Evolutionary conservation across 208 protist species (phyloP).

Genomic region (Crithidia mellificae): DNA sequence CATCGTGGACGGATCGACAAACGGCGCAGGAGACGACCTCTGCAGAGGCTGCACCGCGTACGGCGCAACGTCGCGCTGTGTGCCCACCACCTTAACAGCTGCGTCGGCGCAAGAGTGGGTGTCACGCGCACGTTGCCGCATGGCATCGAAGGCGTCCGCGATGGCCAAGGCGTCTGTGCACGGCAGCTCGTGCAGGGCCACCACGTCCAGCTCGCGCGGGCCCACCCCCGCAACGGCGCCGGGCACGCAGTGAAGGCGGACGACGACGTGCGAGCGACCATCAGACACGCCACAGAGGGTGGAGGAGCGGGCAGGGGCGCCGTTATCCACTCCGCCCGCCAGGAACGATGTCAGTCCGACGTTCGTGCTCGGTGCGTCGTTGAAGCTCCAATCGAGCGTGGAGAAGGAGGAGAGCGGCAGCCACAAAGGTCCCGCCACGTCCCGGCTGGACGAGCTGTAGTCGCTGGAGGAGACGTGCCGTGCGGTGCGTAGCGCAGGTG

Average conservation of each 20-base stretch:
- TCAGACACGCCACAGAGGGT: neutral
- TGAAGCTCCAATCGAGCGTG: slow-evolving; percentile 14
- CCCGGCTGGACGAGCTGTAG: too few relatives aligned
- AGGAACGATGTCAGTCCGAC: neutral
- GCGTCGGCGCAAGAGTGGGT: neutral
- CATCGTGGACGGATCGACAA: neutral
- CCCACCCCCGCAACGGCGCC: neutral
- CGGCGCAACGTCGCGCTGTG: neutral
- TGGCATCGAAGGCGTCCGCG: slow-evolving; percentile 9
- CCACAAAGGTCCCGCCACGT: neutral
- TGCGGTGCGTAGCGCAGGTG: neutral
- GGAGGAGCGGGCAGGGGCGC: neutral
- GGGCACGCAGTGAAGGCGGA: neutral
- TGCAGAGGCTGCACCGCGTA: neutral
- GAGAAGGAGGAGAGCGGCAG: slow-evolving; percentile 3
- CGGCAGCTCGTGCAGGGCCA: neutral
- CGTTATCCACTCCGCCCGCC: too few relatives aligned
- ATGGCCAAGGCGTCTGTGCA: slow-evolving; percentile 8
- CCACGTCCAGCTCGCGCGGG: neutral
- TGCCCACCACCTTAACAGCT: too few relatives aligned
- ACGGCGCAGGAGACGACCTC: neutral
- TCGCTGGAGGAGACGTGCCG: too few relatives aligned
- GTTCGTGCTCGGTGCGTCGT: neutral
- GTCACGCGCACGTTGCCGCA: neutral
- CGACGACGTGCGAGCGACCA: neutral